phyloP scores from a whole-genome alignment of 495 filamentous ascomycete genomes.

The Lophiotrema nucula region DNA sequence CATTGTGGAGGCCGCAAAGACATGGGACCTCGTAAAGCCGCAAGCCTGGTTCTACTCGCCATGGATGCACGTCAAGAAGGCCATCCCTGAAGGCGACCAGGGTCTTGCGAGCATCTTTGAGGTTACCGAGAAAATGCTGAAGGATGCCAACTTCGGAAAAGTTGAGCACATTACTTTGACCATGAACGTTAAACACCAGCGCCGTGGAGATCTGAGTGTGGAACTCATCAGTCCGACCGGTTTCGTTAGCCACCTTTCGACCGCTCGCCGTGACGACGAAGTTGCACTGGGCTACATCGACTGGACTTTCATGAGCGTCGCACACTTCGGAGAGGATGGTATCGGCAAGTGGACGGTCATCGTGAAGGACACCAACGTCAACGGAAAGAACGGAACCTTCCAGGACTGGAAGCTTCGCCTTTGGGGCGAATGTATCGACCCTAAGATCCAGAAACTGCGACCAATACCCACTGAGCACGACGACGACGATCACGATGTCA shows the following conservation, averaged over 20 bases:
- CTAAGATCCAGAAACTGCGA: slow-evolving; percentile 63
- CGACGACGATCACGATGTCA: slow-evolving; percentile 72
- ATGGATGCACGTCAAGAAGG: slow-evolving; percentile 83
- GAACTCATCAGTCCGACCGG: slow-evolving; percentile 84
- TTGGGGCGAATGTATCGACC: slow-evolving; percentile 85
- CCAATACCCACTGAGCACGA: slow-evolving; percentile 84
- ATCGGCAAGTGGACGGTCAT: slow-evolving; percentile 86
- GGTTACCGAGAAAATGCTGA: slow-evolving; percentile 72
- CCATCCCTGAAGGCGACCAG: slow-evolving; percentile 80
- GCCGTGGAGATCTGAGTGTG: slow-evolving; percentile 88
- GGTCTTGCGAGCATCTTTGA: slow-evolving; percentile 76
- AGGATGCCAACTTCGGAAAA: slow-evolving; percentile 76
- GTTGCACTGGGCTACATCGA: slow-evolving; percentile 74
- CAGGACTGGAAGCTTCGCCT: slow-evolving; percentile 91
- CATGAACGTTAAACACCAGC: slow-evolving; percentile 88
- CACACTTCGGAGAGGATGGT: slow-evolving; percentile 91
- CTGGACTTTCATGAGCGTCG: slow-evolving; percentile 99
- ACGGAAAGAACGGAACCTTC: slow-evolving; percentile 73
- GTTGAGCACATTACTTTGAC: slow-evolving; percentile 95
- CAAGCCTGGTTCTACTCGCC: slow-evolving; percentile 93
- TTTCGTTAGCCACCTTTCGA: slow-evolving; percentile 79
- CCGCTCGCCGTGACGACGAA: slow-evolving; percentile 64
- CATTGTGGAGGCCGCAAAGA: slow-evolving; percentile 81
- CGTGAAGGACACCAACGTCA: slow-evolving; percentile 80
- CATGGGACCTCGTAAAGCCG: slow-evolving; percentile 87